phyloP scores from a whole-genome alignment of 2,329 filamentous ascomycete genomes.

The Fusarium sp. region DNA sequence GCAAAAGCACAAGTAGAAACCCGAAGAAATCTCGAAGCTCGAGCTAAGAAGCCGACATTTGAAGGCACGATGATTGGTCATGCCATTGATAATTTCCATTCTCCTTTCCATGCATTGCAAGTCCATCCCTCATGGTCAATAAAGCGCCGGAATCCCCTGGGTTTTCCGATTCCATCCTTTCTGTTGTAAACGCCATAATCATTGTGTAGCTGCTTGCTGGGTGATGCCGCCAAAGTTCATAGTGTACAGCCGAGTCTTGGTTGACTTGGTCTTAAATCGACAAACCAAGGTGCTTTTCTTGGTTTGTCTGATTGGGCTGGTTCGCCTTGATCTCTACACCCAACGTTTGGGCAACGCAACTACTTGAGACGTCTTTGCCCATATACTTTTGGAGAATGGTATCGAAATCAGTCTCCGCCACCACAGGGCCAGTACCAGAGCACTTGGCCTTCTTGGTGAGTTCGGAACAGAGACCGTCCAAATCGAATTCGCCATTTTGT shows the following conservation, averaged over 20 bases:
- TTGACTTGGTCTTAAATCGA: constrained; percentile 33
- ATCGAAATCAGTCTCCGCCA: constrained; percentile 91
- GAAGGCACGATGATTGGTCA: constrained; percentile 8
- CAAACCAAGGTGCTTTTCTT: constrained; percentile 35
- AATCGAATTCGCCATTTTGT: constrained; percentile 90
- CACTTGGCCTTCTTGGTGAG: constrained; percentile 97
- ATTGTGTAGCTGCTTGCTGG: constrained; percentile 43
- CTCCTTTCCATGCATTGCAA: constrained; percentile 40
- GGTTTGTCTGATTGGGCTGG: constrained; percentile 43
- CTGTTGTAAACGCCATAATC: constrained; percentile 50
- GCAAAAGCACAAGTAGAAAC: constrained; percentile 16
- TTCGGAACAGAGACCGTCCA: constrained; percentile 93
- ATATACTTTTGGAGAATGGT: constrained; percentile 78
- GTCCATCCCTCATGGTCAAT: constrained; percentile 26
- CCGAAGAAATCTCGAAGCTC: constrained; percentile 17
- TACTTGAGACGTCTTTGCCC: constrained; percentile 59
- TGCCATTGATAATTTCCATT: constrained; percentile 26
- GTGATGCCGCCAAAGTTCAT: constrained; percentile 38
- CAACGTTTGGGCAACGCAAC: constrained; percentile 63
- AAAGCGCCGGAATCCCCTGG: constrained; percentile 36
- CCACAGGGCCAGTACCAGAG: constrained; percentile 89
- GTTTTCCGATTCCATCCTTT: constrained; percentile 48
- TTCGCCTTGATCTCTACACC: constrained; percentile 68
- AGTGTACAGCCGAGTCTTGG: constrained; percentile 47
- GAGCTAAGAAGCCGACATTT: constrained; percentile 13